Evolutionary conservation across 352 stramenopile genomes (phyloP).

Genomic region (Albugo candida): DNA sequence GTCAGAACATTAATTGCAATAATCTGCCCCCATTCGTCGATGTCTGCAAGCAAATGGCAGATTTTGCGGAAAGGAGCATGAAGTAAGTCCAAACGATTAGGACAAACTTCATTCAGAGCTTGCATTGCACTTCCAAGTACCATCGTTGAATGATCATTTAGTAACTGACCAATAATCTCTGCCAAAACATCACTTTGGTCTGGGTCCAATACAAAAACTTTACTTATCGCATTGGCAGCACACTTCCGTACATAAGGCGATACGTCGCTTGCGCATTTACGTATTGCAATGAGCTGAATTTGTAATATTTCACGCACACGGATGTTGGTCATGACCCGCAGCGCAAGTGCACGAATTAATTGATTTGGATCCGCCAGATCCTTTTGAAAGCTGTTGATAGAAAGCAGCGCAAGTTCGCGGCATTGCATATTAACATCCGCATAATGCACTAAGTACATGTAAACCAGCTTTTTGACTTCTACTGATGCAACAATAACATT

Average conservation of each 20-base stretch:
- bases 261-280: constrained; percentile 80
- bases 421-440: constrained; percentile 88
- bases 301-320: constrained; percentile 96
- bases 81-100: constrained; percentile 86
- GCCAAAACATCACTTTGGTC: constrained; percentile 81
- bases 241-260: constrained; percentile 97
- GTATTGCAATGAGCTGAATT: constrained; percentile 95
- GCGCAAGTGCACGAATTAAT: constrained; percentile 81
- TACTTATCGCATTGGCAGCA: constrained; percentile 89
- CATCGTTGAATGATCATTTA: constrained; percentile 93
- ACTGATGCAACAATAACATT: constrained; percentile 88
- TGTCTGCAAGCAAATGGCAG: constrained; percentile 94
- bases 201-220: constrained; percentile 82
- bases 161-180: constrained; percentile 85
- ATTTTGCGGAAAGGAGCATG: constrained; percentile 92
- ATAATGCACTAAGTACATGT: constrained; percentile 99
- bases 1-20: constrained; percentile 86
- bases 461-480: constrained; percentile 99
- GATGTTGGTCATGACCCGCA: constrained; percentile 95
- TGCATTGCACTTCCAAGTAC: constrained; percentile 91
- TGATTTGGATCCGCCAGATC: constrained; percentile 91
- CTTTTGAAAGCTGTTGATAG: constrained; percentile 98
- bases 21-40: constrained; percentile 98
- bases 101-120: constrained; percentile 92
- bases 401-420: constrained; percentile 90